Percentiles rank a stretch among this genome's conserved stretches.
Conservation (phyloP, 2,329 filamentous ascomycete genomes). For the Cercospora zeae-maydis region DNA sequence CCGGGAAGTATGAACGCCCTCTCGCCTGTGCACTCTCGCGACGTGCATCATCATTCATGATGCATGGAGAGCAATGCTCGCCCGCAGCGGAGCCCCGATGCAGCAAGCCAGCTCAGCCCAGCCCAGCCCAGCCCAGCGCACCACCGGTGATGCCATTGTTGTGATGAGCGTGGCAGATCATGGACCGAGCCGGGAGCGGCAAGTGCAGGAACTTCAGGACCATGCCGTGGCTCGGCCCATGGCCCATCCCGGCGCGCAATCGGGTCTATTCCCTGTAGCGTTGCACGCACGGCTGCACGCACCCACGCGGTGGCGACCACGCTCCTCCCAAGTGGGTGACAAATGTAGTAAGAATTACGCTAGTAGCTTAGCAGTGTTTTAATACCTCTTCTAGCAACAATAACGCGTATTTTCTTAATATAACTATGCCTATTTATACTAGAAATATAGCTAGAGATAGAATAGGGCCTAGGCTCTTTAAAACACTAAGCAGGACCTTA, state of each 20-base stretch:
- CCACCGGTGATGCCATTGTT: background rate
- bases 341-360: too few relatives aligned
- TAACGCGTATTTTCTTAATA: too few relatives aligned
- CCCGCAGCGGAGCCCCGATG: background rate
- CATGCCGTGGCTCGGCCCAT: background rate
- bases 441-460: too few relatives aligned
- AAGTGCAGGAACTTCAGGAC: slow-evolving; percentile 4
- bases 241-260: background rate
- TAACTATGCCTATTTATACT: too few relatives aligned
- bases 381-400: too few relatives aligned
- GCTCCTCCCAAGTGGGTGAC: background rate
- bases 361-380: too few relatives aligned
- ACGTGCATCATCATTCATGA: too few relatives aligned
- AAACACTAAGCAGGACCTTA: too few relatives aligned
- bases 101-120: too few relatives aligned
- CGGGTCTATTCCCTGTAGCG: slow-evolving; percentile 1
- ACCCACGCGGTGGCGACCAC: background rate
- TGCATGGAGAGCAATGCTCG: background rate
- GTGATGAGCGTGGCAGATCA: background rate
- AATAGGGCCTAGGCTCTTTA: too few relatives aligned
- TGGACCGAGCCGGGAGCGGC: background rate
- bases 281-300: background rate
- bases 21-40: too few relatives aligned
- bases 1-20: background rate
- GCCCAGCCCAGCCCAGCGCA: background rate